Evolutionary conservation across 1,284 basidiomycete genomes (phyloP), one percentile per base, ranked within the genome.

Genomic region (Singerocomus inundabilis): DNA sequence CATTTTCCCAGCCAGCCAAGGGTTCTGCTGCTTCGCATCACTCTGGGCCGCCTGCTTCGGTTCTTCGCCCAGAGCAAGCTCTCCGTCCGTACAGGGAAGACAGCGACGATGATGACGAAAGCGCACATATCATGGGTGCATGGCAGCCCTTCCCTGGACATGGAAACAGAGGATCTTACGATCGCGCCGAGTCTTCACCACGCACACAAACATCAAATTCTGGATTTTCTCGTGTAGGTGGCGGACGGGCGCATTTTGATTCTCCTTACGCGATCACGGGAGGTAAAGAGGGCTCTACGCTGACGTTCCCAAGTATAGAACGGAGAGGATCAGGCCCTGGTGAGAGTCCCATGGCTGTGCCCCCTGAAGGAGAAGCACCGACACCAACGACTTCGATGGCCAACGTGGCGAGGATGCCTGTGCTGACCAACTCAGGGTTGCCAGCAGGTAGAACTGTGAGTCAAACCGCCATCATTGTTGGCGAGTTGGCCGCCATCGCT

Each of bases 71-170:
- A 1, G 88, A 91, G 57, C 86, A 90, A 47, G 86, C 83, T 1
- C 73, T 86, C 53, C 76, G 79, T 49, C 87, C 88, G 16, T 91
- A 91, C 62, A 77, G 76, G 54, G 88, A 91, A 63, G 87, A 89
- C 33, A 86, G 78, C 57, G 88, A 82, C 56, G 86, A 91, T 56
- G 64, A 82, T 26, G 87, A 91, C 59, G 90, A 92, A 59, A 78
- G 72, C 28, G 85, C 87, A 15, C 87, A 77, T 57, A 92, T 92
- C 59, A 92, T 93, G 87, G 84, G 82, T 38, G 85, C 90, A 21
- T 91, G 88, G 88, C 83, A 87, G 60, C 81, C 83, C 30, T 87
- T 83, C 72, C 78, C 76, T 0, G 72, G 77, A 12, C 65, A 73
- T 32, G 81, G 81, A 1, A 84, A 69, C 57, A 69, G 41, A 63